Base-by-base conservation (phyloP, 306 rosid species). In the Macrotyloma uniflorum region DNA sequence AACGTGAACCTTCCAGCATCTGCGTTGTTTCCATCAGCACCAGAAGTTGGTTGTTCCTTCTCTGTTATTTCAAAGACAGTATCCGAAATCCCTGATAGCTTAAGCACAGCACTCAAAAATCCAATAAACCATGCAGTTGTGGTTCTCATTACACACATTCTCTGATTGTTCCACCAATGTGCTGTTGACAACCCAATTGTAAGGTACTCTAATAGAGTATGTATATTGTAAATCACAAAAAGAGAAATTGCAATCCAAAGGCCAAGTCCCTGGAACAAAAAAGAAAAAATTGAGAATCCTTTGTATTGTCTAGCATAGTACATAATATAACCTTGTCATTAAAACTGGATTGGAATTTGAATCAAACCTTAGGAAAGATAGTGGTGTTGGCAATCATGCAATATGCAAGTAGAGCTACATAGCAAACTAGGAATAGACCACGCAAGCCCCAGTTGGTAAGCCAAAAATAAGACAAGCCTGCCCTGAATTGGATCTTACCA, bases 131-230 rank as follows among this genome's bases (percentile, higher is more conserved):
- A 89, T 23, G 89, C 84, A 51, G 51, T 86, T 33, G 69, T 63
- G 46, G 89, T 3, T 36, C 6, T 78, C 13, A 94, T 84, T 77
- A 82, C 87, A n/a, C 65, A 50, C 96, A 88, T 92, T 83, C 85
- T 80, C 28, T 83, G 88, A 78, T 89, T 89, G 67, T 94, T 94
- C 98, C 98, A 89, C 93, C 98, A 94, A 9, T 83, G 77, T 74
- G 73, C 63, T 12, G 88, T 7, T 1, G 97, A 92, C 28, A 80
- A 83, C 20, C 90, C 86, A 0, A 66, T 35, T 45, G 40, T n/a
- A 6, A 76, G 12, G 76, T 79, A 83, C 80, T 89, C 91, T 1
- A 50, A 32, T 33, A 89, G 30, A 5, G 80, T 80, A 67, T 86
- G 72, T 0, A 85, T 1, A 28, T 54, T 76, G 79, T 75, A 82